Base-by-base conservation (phyloP, 805 yeast genomes). In the Hanseniaspora singularis region DNA sequence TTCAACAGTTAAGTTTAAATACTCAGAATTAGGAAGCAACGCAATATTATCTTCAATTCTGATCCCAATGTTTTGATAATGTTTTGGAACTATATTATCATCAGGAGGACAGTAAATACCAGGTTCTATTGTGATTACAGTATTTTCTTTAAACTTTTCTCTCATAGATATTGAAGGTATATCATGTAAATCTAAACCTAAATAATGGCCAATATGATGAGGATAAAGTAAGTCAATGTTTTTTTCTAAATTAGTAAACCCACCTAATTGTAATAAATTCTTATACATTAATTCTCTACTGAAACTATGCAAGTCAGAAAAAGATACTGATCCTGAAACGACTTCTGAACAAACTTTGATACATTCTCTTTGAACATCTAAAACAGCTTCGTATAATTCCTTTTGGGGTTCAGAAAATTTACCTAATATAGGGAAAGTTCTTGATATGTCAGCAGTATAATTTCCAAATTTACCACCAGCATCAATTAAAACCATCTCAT, bases 401-500 rank as follows among this genome's bases (percentile, higher is more conserved):
- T 71, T 72, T 62, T 92, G 98, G 2, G 95, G 77, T 9, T 68
- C 74, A 2, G 82, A 64, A 60, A 92, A 92, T 40, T 64, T 66
- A 2, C 94, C 85, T 32, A 73, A 72, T 40, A 78, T 80, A 4
- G 98, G 98, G 96, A 97, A 92, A 0, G 96, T 81, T 52, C 99
- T 72, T 2, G 97, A 88, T 38, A 92, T 92, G 63, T 92, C 99
- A 1, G 96, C 79, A 58, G 95, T 79, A 62, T 92, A 92, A 1
- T 96, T 96, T 33, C 97, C 98, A 36, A 81, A 61, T 41, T 82
- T 73, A 4, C 97, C 99, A 1, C 94, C 94, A 3, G 97, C 97
- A 63, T 92, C 99, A 3, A 92, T 87, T 24, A 92, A 73, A 7
- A 87, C 95, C 69, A 84, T 65, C 52, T 89, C 96, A 52, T 79